These are phyloP conservation scores for Atalantia buxifolia DNA, from an alignment of 345 rosid genomes.

Conservation along the genomic window DNA sequence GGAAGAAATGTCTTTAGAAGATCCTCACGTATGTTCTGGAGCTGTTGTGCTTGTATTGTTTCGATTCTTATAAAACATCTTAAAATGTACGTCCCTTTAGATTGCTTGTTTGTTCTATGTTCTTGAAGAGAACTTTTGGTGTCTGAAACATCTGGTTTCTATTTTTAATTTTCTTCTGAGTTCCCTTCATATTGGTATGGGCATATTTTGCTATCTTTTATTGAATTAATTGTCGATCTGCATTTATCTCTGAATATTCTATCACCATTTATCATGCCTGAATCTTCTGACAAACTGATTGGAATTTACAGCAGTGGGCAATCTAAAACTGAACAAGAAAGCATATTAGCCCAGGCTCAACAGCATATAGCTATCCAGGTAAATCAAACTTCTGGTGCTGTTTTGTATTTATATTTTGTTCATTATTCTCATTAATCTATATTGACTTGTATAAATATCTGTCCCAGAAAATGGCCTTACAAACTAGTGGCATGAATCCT, in stretches of 20 bases:
- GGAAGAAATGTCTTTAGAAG: neutral
- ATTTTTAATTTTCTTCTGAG: neutral
- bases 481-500: constrained; percentile 26
- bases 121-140: neutral
- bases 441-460: neutral
- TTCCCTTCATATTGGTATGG: neutral
- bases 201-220: neutral
- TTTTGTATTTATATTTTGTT: neutral
- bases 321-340: constrained; percentile 27
- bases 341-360: constrained; percentile 25
- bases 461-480: constrained; percentile 26
- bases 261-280: constrained; percentile 1
- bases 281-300: neutral
- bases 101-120: neutral
- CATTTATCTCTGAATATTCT: neutral
- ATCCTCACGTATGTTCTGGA: neutral
- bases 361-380: constrained; percentile 36
- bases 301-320: constrained; percentile 18
- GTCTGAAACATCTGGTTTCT: neutral
- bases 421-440: neutral
- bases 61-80: neutral
- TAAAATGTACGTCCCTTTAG: neutral
- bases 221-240: neutral
- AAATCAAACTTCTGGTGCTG: neutral
- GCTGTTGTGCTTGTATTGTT: neutral